Percentiles rank a stretch among this genome's conserved stretches.
These are phyloP conservation scores for Coemansia sp. DNA, from an alignment of 192 early-diverging fungal species.

Conservation along the genomic window DNA sequence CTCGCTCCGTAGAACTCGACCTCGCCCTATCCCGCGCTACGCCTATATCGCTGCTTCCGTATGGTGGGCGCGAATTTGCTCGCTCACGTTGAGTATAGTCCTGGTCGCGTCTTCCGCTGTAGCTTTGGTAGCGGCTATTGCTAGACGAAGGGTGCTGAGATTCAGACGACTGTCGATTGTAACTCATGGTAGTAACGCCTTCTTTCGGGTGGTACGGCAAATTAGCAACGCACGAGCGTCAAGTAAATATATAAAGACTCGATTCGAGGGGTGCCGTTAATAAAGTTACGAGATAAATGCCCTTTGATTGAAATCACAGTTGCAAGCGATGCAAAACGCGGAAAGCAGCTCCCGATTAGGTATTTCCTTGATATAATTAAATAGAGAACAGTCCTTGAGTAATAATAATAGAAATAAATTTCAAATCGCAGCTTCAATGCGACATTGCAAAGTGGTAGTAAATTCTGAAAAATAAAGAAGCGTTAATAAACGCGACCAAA, in stretches of 20 bases:
- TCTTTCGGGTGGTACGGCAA: background rate
- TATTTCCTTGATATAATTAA: background rate
- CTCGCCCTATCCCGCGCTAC: background rate
- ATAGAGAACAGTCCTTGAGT: constrained; percentile 3
- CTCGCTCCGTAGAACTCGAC: constrained; percentile 4
- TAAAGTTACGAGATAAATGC: background rate
- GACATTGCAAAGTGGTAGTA: background rate
- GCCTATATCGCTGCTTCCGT: background rate
- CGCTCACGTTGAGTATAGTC: constrained; percentile 20
- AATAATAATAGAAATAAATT: constrained; percentile 4
- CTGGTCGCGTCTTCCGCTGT: constrained; percentile 17
- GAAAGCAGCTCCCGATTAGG: background rate
- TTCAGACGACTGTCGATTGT: constrained; percentile 29
- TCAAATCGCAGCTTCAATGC: background rate
- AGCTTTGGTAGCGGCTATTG: constrained; percentile 8
- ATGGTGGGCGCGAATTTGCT: constrained; percentile 6
- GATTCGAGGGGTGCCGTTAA: background rate
- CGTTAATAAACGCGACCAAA: background rate
- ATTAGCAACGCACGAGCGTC: background rate
- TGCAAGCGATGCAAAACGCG: background rate
- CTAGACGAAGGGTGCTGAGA: constrained; percentile 16
- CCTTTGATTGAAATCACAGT: background rate
- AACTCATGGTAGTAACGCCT: constrained; percentile 16
- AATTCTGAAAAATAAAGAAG: background rate
- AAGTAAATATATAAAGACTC: background rate